Percentiles rank a stretch among this genome's conserved stretches.
These are phyloP conservation scores for Zangia roseola DNA, from an alignment of 768 basidiomycete genomes.

Conservation along the genomic window DNA sequence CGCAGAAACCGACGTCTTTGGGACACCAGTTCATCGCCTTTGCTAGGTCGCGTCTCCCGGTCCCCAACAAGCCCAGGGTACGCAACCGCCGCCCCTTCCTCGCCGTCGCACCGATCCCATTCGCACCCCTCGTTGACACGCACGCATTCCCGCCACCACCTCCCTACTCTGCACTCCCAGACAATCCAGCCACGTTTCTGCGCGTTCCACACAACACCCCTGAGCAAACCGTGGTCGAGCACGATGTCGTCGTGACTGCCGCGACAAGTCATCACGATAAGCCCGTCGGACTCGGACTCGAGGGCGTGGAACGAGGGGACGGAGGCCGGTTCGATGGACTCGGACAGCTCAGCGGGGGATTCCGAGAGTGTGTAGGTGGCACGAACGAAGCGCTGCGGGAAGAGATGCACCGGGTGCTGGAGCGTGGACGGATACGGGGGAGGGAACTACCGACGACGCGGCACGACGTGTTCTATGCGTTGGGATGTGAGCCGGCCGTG, in stretches of 20 bases:
- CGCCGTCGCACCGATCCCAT: slow-evolving; percentile 19
- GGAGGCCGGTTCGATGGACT: slow-evolving; percentile 29
- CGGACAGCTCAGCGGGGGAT: slow-evolving; percentile 28
- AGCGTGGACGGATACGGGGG: slow-evolving; percentile 18
- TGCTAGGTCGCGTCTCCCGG: slow-evolving; percentile 26
- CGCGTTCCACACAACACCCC: slow-evolving; percentile 31
- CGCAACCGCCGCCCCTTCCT: slow-evolving; percentile 13
- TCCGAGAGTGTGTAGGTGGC: slow-evolving; percentile 10
- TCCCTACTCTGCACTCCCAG: slow-evolving; percentile 14
- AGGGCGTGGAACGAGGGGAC: slow-evolving; percentile 24
- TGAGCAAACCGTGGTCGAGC: neutral
- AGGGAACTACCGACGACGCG: slow-evolving; percentile 19
- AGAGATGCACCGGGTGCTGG: slow-evolving; percentile 21
- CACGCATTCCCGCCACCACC: slow-evolving; percentile 28
- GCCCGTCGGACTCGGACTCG: slow-evolving; percentile 27
- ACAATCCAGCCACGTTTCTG: slow-evolving; percentile 10
- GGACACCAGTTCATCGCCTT: slow-evolving; percentile 17
- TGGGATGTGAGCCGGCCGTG: slow-evolving; percentile 2
- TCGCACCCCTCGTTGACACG: slow-evolving; percentile 28
- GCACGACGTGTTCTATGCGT: slow-evolving; percentile 30
- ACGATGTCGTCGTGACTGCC: neutral
- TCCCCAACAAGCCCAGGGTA: slow-evolving; percentile 16
- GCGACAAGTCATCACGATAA: neutral
- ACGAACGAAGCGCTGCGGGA: slow-evolving; percentile 15
- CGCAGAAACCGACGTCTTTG: slow-evolving; percentile 13